phyloP scores from a whole-genome alignment of 176 grass and related monocot genomes.

The Cenchrus purpureus region DNA sequence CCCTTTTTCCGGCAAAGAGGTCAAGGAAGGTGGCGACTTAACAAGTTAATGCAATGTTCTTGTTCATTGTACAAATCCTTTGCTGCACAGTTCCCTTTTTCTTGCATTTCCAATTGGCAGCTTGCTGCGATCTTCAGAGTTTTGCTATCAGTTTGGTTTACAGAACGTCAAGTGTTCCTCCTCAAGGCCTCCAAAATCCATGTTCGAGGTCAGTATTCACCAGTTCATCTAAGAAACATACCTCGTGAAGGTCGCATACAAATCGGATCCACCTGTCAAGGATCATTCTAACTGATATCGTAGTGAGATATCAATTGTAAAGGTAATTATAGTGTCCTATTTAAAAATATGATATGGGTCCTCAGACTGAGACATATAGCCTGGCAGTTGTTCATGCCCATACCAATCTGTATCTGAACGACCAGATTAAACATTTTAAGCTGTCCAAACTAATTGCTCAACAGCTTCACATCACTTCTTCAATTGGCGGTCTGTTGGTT shows the following conservation, averaged over 20 bases:
- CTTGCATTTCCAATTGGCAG: background rate
- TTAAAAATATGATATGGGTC: background rate
- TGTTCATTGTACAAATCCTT: background rate
- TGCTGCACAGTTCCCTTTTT: background rate
- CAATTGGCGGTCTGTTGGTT: background rate
- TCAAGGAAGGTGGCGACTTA: background rate
- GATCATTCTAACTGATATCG: background rate
- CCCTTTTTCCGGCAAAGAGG: background rate
- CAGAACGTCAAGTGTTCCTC: background rate
- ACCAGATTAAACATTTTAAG: background rate
- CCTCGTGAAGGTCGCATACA: background rate
- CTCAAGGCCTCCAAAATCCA: background rate
- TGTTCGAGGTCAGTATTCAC: background rate
- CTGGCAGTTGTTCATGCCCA: background rate
- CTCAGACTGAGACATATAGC: background rate
- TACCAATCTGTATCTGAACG: background rate
- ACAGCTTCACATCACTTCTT: background rate
- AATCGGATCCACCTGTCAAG: conserved; percentile 12
- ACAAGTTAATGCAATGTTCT: background rate
- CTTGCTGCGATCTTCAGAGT: background rate
- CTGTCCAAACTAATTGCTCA: background rate
- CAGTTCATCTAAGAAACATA: background rate
- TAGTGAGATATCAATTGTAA: background rate
- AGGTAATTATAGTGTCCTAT: background rate
- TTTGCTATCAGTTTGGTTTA: background rate